Conservation (phyloP, 306 rosid species). For the Ceratonia siliqua region DNA sequence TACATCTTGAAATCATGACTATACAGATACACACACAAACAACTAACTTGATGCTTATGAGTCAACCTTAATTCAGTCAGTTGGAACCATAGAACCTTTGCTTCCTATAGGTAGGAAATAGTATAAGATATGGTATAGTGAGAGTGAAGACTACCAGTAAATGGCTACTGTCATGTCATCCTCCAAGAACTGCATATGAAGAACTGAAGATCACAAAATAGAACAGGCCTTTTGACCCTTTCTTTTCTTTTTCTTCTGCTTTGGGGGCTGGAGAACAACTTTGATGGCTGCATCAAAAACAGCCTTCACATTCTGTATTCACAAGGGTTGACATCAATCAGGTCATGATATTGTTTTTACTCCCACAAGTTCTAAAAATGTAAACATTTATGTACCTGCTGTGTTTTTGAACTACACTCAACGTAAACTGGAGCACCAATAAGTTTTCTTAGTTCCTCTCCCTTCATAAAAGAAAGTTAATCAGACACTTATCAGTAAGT, state of each 20-base stretch:
- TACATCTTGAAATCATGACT: slow-evolving; percentile 49
- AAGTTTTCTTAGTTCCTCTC: slow-evolving; percentile 85
- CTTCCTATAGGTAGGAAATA: slow-evolving; percentile 48
- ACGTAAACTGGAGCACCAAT: slow-evolving; percentile 86
- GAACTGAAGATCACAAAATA: slow-evolving; percentile 61
- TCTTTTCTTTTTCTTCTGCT: slow-evolving; percentile 78
- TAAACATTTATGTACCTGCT: slow-evolving; percentile 62
- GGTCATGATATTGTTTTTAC: slow-evolving; percentile 5
- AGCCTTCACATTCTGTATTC: slow-evolving; percentile 86
- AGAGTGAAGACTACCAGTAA: slow-evolving; percentile 40
- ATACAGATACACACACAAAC: slow-evolving; percentile 51
- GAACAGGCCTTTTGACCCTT: slow-evolving; percentile 82
- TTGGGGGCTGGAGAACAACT: slow-evolving; percentile 95
- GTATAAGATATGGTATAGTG: slow-evolving; percentile 38
- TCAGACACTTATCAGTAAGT: slow-evolving; percentile 29
- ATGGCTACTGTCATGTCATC: slow-evolving; percentile 55
- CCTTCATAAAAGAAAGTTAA: slow-evolving; percentile 53
- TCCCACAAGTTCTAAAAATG: slow-evolving; percentile 5
- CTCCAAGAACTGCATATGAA: slow-evolving; percentile 27
- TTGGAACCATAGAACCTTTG: slow-evolving; percentile 38
- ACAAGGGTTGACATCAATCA: slow-evolving; percentile 15
- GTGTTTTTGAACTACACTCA: slow-evolving; percentile 97
- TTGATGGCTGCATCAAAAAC: slow-evolving; percentile 94
- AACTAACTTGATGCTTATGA: slow-evolving; percentile 44
- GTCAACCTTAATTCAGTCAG: slow-evolving; percentile 47